Conservation (phyloP, 345 rosid species). For the Murraya paniculata region DNA sequence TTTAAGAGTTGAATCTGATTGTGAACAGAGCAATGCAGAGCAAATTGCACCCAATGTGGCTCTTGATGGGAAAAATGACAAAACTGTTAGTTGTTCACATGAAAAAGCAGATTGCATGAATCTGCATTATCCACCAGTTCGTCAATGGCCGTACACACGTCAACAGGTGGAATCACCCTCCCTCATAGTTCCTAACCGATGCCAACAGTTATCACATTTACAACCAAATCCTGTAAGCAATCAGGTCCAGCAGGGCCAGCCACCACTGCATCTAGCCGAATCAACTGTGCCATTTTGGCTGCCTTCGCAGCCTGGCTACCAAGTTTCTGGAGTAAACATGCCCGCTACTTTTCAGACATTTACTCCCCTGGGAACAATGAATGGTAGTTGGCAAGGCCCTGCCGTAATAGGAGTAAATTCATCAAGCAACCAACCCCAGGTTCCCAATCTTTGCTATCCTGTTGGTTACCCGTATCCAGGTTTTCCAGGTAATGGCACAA, state of each 20-base stretch:
- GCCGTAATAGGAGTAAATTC: conserved; percentile 21
- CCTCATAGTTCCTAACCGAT: conserved; percentile 2
- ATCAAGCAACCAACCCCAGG: conserved; percentile 24
- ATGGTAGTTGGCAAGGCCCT: conserved; percentile 26
- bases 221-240: conserved; percentile 13
- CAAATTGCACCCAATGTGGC: conserved; percentile 12
- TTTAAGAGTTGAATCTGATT: conserved; percentile 12
- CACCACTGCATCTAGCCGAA: conserved; percentile 15
- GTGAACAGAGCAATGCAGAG: conserved; percentile 28
- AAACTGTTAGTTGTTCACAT: conserved; percentile 18
- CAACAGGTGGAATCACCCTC: conserved; percentile 21
- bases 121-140: conserved; percentile 25
- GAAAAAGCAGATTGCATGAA: conserved; percentile 13
- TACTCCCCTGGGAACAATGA: conserved; percentile 15
- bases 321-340: conserved; percentile 14
- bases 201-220: conserved; percentile 18
- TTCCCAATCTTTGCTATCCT: conserved; percentile 30
- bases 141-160: conserved; percentile 23
- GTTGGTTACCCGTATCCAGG: conserved; percentile 24
- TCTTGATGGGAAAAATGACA: conserved; percentile 15
- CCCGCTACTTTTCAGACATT: conserved; percentile 27
- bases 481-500: conserved; percentile 31
- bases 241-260: conserved; percentile 20
- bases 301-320: conserved; percentile 24
- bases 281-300: conserved; percentile 30